phyloP scores from a whole-genome alignment of 495 filamentous ascomycete genomes.

The Lepidopterella palustris region DNA sequence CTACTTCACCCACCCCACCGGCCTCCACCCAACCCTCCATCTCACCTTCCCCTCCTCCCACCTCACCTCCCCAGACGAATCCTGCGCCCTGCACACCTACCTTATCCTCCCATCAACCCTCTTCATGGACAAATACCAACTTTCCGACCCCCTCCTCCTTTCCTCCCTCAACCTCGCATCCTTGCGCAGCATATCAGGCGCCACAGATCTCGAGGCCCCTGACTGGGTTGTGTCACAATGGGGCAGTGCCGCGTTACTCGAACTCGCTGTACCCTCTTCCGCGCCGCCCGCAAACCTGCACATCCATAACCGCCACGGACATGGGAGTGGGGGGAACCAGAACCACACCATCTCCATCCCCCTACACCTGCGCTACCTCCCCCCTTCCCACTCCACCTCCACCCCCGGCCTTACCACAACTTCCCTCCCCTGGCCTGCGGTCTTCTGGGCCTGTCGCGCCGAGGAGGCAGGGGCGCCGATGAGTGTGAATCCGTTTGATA shows the following conservation, averaged over 20 bases:
- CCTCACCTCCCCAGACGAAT: conserved; percentile 36
- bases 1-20: conserved; percentile 60
- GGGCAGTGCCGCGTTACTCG: conserved; percentile 74
- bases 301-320: background rate
- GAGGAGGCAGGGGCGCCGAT: conserved; percentile 68
- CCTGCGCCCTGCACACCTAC: conserved; percentile 73
- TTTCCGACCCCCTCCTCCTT: conserved; percentile 66
- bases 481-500: conserved; percentile 77
- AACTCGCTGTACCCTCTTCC: conserved; percentile 53
- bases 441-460: conserved; percentile 89
- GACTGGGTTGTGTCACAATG: conserved; percentile 69
- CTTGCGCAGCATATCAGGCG: conserved; percentile 63
- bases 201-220: conserved; percentile 89
- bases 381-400: conserved; percentile 45
- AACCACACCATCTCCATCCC: conserved; percentile 72
- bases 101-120: conserved; percentile 77
- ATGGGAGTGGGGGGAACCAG: too few species aligned
- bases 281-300: background rate
- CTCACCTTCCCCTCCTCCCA: conserved; percentile 34
- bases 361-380: conserved; percentile 81
- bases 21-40: conserved; percentile 78
- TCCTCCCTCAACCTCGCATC: conserved; percentile 65
- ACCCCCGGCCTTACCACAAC: conserved; percentile 46
- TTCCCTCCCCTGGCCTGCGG: conserved; percentile 67
- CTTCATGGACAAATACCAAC: conserved; percentile 83